Base-by-base conservation (phyloP, 306 rosid genomes). In the Quillaja saponaria region DNA sequence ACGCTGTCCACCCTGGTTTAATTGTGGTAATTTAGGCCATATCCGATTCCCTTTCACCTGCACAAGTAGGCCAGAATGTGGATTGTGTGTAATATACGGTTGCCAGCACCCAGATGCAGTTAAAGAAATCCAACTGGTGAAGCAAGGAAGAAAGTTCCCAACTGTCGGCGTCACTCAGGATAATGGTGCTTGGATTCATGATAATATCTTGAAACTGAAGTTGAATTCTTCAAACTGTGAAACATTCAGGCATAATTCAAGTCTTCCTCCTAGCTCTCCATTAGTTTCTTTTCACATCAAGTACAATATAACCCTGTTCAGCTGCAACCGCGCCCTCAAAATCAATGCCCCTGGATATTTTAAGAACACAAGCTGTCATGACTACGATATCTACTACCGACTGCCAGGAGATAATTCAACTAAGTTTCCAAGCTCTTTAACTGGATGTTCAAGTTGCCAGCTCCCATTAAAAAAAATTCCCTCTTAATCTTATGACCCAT, bases 351-450 rank as follows among this genome's bases (percentile, higher is more conserved):
- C 76, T 0, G 0, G 0, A 37, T 2, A 14, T n/a, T 11, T 18
- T 31, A 4, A 7, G 4, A 0, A 55, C 7, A 0, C 0, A 8
- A 6, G 0, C 0, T 76, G 82, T 34, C 0, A 2, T 19, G 20
- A 14, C 13, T 59, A 53, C 16, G 19, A 49, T 42, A 40, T 76
- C 54, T 72, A 58, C 34, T 80, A 66, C 64, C 6, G 17, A 6
- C 49, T 6, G 6, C 7, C 5, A 13, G 7, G 8, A 15, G 17
- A 45, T 45, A n/a, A 1, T 14, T 13, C 17, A 25, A 25, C 2
- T 25, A 4, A 25, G 4, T 25, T 2, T 1, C 0, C 7, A 10
- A 7, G 17, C 17, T 45, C 15, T 45, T 7, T 8, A 0, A 0
- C n/a, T 50, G 2, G 10, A 11, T 20, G 55, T 50, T 50, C 34